Evolutionary conservation across 345 rosid species (phyloP), one percentile per base, ranked within the genome.

Genomic region (Murraya paniculata): DNA sequence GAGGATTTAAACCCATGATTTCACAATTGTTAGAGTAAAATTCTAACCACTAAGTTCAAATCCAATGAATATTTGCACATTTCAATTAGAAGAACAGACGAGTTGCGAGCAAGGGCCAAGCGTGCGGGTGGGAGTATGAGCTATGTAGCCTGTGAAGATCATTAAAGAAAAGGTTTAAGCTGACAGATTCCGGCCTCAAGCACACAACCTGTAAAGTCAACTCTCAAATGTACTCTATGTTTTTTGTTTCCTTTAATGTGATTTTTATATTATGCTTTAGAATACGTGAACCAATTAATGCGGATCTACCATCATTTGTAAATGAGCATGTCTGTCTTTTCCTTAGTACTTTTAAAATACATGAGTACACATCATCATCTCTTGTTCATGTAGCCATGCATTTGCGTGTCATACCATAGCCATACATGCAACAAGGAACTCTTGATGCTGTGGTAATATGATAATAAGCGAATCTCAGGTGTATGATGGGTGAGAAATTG

Each of bases 141-240:
- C 14, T 1, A 3, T 22, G 11, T 3, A 11, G 50, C 50, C 16
- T 45, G 77, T 76, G 85, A 78, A 61, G 41, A 36, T 35, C 30
- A 85, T 74, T 77, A 71, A 82, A 70, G 19, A 77, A 58, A 35
- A 61, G 21, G 76, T 38, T 19, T 21, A 53, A 69, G 13, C 56
- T 39, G 79, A 72, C 74, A 76, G 86, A 74, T 81, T 76, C 80
- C 76, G 41, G 60, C 83, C 78, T 69, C 80, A 22, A 75, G 58
- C 57, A 30, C 24, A 72, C 83, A 64, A 75, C 67, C 86, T 84
- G 84, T 79, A 73, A 82, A 88, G 91, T 84, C 91, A 86, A 88
- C 84, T 80, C 73, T 67, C 38, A 25, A 65, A 73, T 25, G 58
- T 30, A 58, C 72, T 74, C 31, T 24, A 2, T 16, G 56, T n/a